Evolutionary conservation across 257 asterid genomes (phyloP).

Genomic region (Coffea eugenioides): DNA sequence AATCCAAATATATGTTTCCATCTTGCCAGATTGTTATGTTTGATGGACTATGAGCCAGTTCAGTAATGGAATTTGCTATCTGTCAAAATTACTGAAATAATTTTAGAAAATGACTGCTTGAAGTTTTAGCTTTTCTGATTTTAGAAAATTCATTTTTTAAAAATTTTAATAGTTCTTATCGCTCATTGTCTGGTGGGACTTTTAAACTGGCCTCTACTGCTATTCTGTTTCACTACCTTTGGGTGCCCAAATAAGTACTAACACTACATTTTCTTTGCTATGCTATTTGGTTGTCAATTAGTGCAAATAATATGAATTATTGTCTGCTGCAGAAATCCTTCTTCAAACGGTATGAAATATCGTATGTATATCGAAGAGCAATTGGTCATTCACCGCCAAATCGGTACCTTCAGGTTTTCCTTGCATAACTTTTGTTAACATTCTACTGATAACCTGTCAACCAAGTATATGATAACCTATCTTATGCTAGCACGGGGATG

Average conservation of each 20-base stretch:
- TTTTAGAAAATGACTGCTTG: neutral
- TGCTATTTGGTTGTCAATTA: neutral
- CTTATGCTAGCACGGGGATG: neutral
- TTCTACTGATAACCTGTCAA: slow-evolving; percentile 10
- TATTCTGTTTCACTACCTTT: neutral
- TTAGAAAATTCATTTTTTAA: neutral
- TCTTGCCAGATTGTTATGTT: neutral
- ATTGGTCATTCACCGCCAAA: slow-evolving; percentile 96
- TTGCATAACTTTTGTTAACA: slow-evolving; percentile 9
- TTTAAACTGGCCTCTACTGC: neutral
- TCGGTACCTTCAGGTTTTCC: slow-evolving; percentile 88
- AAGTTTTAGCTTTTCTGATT: neutral
- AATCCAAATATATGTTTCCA: neutral
- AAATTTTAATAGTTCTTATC: neutral
- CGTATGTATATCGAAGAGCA: slow-evolving; percentile 84
- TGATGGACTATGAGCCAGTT: neutral
- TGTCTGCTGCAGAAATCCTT: slow-evolving; percentile 57
- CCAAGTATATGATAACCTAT: neutral
- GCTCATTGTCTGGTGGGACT: neutral
- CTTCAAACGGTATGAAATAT: slow-evolving; percentile 81
- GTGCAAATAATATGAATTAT: neutral
- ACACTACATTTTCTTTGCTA: neutral
- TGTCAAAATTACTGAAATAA: neutral
- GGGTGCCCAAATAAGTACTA: neutral
- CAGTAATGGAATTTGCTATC: neutral